A percentile compares a stretch with the other conserved stretches of the same genome.
Conservation (phyloP, 176 grass and related monocot species). For the Oryza punctata region DNA sequence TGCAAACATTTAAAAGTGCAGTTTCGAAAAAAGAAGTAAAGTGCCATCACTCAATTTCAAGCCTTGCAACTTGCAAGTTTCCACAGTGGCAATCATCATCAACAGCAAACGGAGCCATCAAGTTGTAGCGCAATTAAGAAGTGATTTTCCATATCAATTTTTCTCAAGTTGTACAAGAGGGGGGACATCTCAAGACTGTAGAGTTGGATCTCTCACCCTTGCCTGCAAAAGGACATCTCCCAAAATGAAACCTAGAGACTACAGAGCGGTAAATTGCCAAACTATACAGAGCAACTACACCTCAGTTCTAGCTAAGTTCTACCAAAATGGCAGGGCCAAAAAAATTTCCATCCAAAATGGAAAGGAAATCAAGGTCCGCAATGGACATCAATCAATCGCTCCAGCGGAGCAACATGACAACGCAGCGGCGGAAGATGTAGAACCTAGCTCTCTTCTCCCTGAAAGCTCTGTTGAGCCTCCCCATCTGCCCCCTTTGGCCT, state of each 20-base stretch:
- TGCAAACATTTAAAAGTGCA: conserved; percentile 17
- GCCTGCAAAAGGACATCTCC: conserved; percentile 25
- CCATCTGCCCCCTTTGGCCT: conserved; percentile 50
- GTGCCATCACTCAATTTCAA: conserved; percentile 7
- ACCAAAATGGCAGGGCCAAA: conserved; percentile 37
- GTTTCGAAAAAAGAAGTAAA: background rate
- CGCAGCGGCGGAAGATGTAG: conserved; percentile 60
- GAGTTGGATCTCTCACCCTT: conserved; percentile 37
- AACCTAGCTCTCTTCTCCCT: conserved; percentile 59
- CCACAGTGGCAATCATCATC: conserved; percentile 19
- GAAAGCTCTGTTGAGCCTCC: conserved; percentile 62
- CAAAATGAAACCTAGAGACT: background rate
- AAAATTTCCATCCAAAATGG: conserved; percentile 15
- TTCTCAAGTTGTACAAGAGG: conserved; percentile 43
- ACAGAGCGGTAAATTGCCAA: conserved; percentile 15
- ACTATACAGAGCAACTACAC: conserved; percentile 48
- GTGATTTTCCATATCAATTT: background rate
- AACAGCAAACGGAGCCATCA: conserved; percentile 6
- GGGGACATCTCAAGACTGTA: conserved; percentile 16
- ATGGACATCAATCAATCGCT: conserved; percentile 43
- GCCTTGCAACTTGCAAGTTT: background rate
- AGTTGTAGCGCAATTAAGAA: conserved; percentile 9
- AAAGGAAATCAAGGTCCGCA: conserved; percentile 15
- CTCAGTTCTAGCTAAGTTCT: conserved; percentile 40
- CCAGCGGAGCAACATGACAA: conserved; percentile 63